Conservation (phyloP, 1,284 basidiomycete genomes). For the Coniferiporia sulphurascens region DNA sequence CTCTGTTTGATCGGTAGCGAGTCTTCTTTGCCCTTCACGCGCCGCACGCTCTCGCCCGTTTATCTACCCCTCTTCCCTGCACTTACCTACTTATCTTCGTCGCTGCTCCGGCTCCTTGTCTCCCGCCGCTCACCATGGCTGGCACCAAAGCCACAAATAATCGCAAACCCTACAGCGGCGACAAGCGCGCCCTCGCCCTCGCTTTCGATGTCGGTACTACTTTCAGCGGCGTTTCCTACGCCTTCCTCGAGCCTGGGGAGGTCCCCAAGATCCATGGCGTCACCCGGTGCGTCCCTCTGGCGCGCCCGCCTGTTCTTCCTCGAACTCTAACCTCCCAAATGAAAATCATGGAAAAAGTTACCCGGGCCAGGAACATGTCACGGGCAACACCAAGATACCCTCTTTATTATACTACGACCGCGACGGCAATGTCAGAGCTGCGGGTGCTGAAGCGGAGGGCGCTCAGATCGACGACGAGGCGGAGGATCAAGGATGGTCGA, state of each 20-base stretch:
- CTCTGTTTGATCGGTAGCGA: no score
- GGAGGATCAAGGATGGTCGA: slow-evolving; percentile 71
- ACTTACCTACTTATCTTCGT: slow-evolving; percentile 3
- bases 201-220: slow-evolving; percentile 75
- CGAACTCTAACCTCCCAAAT: background rate
- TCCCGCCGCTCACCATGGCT: slow-evolving; percentile 1
- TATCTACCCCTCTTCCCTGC: background rate
- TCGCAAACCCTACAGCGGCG: slow-evolving; percentile 66
- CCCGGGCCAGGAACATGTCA: slow-evolving; percentile 76
- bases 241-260: slow-evolving; percentile 68
- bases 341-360: slow-evolving; percentile 41
- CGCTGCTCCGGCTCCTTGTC: background rate
- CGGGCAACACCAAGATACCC: slow-evolving; percentile 79
- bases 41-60: background rate
- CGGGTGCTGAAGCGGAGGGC: slow-evolving; percentile 69
- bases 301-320: background rate
- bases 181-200: slow-evolving; percentile 58
- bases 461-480: slow-evolving; percentile 53
- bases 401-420: slow-evolving; percentile 68
- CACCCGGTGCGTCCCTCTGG: slow-evolving; percentile 44
- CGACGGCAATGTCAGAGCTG: slow-evolving; percentile 56
- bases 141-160: slow-evolving; percentile 31
- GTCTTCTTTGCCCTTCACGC: background rate
- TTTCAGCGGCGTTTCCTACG: slow-evolving; percentile 71
- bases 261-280: slow-evolving; percentile 71